These are phyloP conservation scores for Rickenella mellea DNA, from an alignment of 768 basidiomycete species.

Conservation along the genomic window DNA sequence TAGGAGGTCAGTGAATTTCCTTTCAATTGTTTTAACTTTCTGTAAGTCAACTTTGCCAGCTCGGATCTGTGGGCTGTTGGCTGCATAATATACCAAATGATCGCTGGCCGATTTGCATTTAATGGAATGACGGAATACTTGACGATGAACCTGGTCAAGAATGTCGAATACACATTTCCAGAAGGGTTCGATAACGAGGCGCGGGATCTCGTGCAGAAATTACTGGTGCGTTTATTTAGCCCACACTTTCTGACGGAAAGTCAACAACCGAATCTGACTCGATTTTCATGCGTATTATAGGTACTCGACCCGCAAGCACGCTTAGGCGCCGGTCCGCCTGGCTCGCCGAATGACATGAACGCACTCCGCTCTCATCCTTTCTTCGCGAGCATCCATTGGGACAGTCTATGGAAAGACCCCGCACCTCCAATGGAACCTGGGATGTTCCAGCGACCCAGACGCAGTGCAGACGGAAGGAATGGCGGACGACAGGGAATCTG, in stretches of 20 bases:
- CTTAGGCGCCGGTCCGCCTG: constrained; percentile 44
- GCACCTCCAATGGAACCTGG: constrained; percentile 52
- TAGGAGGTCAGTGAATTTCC: constrained; percentile 44
- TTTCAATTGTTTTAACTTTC: constrained; percentile 2
- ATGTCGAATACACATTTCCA: constrained; percentile 79
- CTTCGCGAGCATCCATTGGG: constrained; percentile 51
- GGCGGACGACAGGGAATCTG: constrained; percentile 33
- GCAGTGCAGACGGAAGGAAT: no score
- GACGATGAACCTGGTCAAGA: constrained; percentile 91
- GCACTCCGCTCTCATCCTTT: constrained; percentile 55
- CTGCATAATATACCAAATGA: constrained; percentile 89
- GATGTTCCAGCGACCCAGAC: constrained; percentile 41
- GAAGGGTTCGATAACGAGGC: constrained; percentile 77
- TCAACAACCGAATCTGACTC: constrained; percentile 33
- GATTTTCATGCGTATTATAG: no score
- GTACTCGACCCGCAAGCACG: constrained; percentile 49
- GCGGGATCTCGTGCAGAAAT: constrained; percentile 64
- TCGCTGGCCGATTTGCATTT: constrained; percentile 87
- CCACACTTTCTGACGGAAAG: constrained; percentile 21
- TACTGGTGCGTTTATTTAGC: constrained; percentile 47
- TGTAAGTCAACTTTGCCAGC: constrained; percentile 26
- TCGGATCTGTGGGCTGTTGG: constrained; percentile 96
- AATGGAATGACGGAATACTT: constrained; percentile 86
- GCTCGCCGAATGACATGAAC: constrained; percentile 25
- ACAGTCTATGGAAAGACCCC: constrained; percentile 53